These are phyloP conservation scores for Echites panduratus DNA, from an alignment of 257 asterid species.

Conservation along the genomic window DNA sequence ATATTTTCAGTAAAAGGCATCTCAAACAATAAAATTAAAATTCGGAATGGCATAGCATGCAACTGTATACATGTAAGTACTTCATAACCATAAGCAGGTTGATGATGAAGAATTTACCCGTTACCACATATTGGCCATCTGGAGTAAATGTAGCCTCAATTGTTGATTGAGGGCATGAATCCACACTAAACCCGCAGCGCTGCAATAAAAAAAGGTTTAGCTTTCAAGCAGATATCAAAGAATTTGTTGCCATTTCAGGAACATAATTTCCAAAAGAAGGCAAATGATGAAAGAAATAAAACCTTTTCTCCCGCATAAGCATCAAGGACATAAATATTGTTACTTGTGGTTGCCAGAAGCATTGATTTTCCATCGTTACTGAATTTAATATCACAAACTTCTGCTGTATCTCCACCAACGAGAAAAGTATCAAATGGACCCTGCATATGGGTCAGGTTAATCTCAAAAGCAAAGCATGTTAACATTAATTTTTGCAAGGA, in stretches of 20 bases:
- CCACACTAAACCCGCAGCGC: constrained; percentile 83
- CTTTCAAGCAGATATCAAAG: neutral
- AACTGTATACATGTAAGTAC: neutral
- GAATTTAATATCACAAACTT: constrained; percentile 95
- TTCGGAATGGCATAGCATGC: neutral
- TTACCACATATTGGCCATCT: constrained; percentile 86
- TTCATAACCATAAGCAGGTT: neutral
- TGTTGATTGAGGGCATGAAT: constrained; percentile 53
- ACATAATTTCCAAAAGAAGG: neutral
- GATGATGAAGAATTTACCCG: constrained; percentile 41
- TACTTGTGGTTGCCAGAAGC: constrained; percentile 86
- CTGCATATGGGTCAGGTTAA: constrained; percentile 31
- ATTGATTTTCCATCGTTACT: constrained; percentile 94
- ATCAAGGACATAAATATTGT: constrained; percentile 78
- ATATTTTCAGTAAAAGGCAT: neutral
- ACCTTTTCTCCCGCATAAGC: constrained; percentile 98
- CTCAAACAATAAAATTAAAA: neutral
- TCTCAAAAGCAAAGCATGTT: constrained; percentile 8
- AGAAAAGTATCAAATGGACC: constrained; percentile 97
- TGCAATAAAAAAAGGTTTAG: constrained; percentile 26
- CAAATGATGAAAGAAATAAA: constrained; percentile 10
- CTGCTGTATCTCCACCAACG: constrained; percentile 96
- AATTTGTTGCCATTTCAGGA: neutral
- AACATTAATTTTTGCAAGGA: neutral
- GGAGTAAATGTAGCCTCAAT: constrained; percentile 92